Evolutionary conservation across 2,329 filamentous ascomycete species (phyloP), one percentile per base, ranked within the genome.

Genomic region (Aureobasidium subglaciale): DNA sequence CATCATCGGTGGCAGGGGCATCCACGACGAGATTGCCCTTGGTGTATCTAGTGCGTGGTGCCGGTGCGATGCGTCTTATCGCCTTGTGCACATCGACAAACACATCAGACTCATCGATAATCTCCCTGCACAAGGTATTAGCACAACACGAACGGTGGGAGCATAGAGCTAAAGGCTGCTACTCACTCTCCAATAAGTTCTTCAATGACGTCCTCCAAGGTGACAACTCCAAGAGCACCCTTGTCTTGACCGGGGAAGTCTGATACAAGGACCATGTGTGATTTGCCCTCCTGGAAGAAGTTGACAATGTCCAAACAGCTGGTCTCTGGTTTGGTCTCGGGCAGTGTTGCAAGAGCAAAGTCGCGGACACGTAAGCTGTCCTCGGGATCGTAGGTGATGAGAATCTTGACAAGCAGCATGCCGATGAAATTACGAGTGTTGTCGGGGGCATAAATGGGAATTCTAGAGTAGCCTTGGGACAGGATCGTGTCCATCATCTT

Each of bases 261-360:
- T 0, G 92, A 96, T 8, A 97, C 93, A 25, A 99, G 77, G 0
- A 97, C 92, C 91, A 99, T 96, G 71, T 99, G 93, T 1, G 91
- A 96, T 70, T 99, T 99, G 64, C 93, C 93, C 75, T 99, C 93
- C 71, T 99, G 93, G 76, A 99, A 99, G 72, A 96, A 99, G 74
- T 99, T 99, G 73, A 99, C 90, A 65, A 99, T 97, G 70, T 99
- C 93, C 56, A 99, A 74, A 69, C 93, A 99, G 74, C 91, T 96
- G 0, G 93, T 99, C 68, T 96, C 90, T 0, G 93, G 90, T 9
- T 89, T 83, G 0, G 93, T 99, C 71, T 99, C 93, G 1, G 95
- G 93, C 6, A 99, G 82, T 0, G 93, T 96, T 13, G 93, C 93
- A 49, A 99, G 78, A 7, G 90, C 85, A 67, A 99, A 96, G 59